Conservation (phyloP, 2,329 filamentous ascomycete genomes). For the Alternaria sp. region DNA sequence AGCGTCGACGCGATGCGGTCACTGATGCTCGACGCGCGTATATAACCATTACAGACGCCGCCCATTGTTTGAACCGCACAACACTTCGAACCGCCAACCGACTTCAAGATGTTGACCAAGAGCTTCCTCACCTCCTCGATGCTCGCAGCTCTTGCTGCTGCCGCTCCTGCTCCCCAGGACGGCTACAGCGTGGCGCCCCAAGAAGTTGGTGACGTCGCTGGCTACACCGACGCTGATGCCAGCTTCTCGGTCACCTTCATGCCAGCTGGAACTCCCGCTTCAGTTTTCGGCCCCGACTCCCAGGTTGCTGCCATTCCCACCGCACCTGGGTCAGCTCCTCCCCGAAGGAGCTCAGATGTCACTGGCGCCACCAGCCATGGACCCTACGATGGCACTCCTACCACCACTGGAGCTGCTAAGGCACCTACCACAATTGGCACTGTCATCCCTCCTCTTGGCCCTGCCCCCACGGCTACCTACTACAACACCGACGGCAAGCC, state of each 20-base stretch:
- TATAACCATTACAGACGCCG: conserved; percentile 21
- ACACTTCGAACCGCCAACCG: conserved; percentile 17
- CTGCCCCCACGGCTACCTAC: conserved; percentile 69
- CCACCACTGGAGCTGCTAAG: conserved; percentile 74
- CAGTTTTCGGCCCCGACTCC: conserved; percentile 56
- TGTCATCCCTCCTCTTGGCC: conserved; percentile 66
- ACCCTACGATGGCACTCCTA: conserved; percentile 71
- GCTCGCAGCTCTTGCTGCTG: conserved; percentile 48
- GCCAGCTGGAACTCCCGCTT: conserved; percentile 48
- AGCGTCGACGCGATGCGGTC: conserved; percentile 21
- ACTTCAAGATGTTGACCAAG: conserved; percentile 50
- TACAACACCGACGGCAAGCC: conserved; percentile 78
- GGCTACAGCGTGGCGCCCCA: conserved; percentile 7
- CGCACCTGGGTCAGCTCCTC: conserved; percentile 48
- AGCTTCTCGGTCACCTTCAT: conserved; percentile 50
- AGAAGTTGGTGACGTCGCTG: conserved; percentile 41
- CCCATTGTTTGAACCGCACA: conserved; percentile 4
- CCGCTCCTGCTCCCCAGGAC: conserved; percentile 52
- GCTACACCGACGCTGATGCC: conserved; percentile 57
- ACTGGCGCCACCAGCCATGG: conserved; percentile 74
- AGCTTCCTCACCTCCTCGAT: conserved; percentile 44
- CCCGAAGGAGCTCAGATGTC: conserved; percentile 59
- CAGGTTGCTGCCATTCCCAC: conserved; percentile 49
- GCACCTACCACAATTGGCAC: conserved; percentile 64
- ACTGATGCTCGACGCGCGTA: conserved; percentile 12